Evolutionary conservation across 177 flowering plant genomes (phyloP).

Genomic region (Vitis hybrid): DNA sequence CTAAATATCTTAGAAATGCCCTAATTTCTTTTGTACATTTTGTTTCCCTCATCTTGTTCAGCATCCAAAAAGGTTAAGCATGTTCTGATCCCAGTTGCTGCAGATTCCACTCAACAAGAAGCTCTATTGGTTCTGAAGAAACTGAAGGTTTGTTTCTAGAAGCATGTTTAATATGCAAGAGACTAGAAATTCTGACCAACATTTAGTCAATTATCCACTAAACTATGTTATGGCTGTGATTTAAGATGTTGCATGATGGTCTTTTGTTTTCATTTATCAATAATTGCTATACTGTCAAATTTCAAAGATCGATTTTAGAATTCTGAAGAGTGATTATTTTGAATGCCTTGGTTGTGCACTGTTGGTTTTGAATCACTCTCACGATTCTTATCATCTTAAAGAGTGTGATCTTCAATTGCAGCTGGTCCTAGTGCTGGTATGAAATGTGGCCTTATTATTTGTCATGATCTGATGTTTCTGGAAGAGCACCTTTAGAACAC

Average conservation of each 20-base stretch:
- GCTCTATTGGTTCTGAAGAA: slow-evolving; percentile 62
- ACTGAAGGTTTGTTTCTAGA: slow-evolving; percentile 63
- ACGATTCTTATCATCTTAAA: too few species aligned
- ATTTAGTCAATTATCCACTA: too few species aligned
- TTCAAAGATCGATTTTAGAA: too few species aligned
- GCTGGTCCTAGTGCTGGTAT: too few species aligned
- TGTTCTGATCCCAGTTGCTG: slow-evolving; percentile 43
- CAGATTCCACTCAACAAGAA: slow-evolving; percentile 79
- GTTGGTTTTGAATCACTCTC: too few species aligned
- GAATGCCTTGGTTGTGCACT: too few species aligned
- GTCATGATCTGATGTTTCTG: too few species aligned
- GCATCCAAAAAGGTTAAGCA: slow-evolving; percentile 36
- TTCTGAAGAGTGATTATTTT: too few species aligned
- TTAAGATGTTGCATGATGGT: not conserved
- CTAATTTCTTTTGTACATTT: not conserved
- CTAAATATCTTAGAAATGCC: too few species aligned
- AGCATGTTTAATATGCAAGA: not conserved
- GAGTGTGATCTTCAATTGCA: too few species aligned
- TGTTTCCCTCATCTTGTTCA: slow-evolving; percentile 9
- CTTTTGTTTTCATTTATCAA: not conserved
- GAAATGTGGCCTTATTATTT: too few species aligned
- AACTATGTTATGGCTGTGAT: not conserved
- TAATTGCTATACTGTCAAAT: not conserved
- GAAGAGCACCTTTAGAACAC: too few species aligned
- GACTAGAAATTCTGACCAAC: not conserved